Evolutionary conservation across 345 rosid species (phyloP).

Genomic region (Camelina sativa): DNA sequence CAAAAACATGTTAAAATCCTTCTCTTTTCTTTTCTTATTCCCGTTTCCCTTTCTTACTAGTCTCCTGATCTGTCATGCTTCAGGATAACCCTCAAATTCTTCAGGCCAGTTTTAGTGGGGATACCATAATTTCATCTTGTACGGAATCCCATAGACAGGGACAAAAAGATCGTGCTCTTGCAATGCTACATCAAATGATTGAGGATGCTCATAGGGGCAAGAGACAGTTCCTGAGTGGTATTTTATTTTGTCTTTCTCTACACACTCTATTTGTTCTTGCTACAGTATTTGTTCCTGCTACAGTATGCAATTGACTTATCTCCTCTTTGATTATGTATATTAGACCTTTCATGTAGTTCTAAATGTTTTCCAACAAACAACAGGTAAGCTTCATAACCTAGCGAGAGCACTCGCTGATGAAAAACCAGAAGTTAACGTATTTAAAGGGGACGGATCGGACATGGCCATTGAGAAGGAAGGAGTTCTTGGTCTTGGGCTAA

Average conservation of each 20-base stretch:
- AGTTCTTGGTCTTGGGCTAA: conserved; percentile 91
- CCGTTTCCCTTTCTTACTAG: neutral
- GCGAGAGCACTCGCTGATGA: conserved; percentile 95
- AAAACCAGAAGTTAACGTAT: conserved; percentile 64
- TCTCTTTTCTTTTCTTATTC: conserved; percentile 19
- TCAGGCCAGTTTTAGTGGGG: conserved; percentile 73
- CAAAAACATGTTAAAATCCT: conserved; percentile 5
- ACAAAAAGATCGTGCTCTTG: conserved; percentile 90
- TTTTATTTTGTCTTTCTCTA: conserved; percentile 19
- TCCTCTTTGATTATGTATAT: conserved; percentile 24
- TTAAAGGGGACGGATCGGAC: conserved; percentile 60
- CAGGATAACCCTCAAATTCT: conserved; percentile 77
- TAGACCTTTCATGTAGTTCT: conserved; percentile 29
- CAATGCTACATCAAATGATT: conserved; percentile 91
- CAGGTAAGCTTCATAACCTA: conserved; percentile 96
- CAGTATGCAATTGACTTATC: conserved; percentile 13
- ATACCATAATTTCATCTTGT: conserved; percentile 55
- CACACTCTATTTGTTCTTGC: conserved; percentile 22
- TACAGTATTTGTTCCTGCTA: conserved; percentile 26
- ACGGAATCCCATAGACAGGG: conserved; percentile 79
- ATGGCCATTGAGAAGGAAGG: conserved; percentile 66
- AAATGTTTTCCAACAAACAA: conserved; percentile 39
- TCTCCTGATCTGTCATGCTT: conserved; percentile 28
- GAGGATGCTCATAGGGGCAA: conserved; percentile 98
- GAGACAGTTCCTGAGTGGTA: conserved; percentile 98